Conservation (phyloP, 805 yeast genomes). For the Starmerella floricola region DNA sequence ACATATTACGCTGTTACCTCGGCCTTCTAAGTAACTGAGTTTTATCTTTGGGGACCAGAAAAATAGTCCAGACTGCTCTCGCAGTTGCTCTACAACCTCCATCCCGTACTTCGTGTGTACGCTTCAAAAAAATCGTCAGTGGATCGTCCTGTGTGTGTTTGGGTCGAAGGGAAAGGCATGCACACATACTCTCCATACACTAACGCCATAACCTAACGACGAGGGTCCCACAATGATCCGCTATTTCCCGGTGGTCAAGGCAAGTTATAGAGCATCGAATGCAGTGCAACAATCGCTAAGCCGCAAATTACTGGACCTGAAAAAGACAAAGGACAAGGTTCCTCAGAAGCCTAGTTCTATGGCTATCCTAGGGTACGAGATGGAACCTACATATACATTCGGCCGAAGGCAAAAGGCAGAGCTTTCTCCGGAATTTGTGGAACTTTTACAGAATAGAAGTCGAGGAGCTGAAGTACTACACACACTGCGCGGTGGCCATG, state of each 20-base stretch:
- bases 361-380: conserved; percentile 75
- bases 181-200: no score
- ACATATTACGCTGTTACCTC: conserved; percentile 58
- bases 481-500: conserved; percentile 84
- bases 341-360: conserved; percentile 14
- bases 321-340: conserved; percentile 5
- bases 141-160: no score
- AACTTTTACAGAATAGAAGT: conserved; percentile 16
- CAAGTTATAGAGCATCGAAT: conserved; percentile 20
- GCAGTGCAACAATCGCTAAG: conserved; percentile 16
- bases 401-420: conserved; percentile 68
- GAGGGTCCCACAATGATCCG: conserved; percentile 6
- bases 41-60: conserved; percentile 22
- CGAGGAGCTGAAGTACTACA: conserved; percentile 50
- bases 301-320: conserved; percentile 20
- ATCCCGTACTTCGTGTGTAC: no score
- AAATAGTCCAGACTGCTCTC: conserved; percentile 6
- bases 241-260: conserved; percentile 17
- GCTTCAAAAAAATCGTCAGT: no score
- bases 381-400: conserved; percentile 68
- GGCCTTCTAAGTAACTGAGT: conserved; percentile 33
- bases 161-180: no score
- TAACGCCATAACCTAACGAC: neutral
- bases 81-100: conserved; percentile 12
- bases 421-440: conserved; percentile 29